Percentiles rank a stretch among this genome's conserved stretches.
These are phyloP conservation scores for Xerocomus brunneocitrinus DNA, from an alignment of 768 basidiomycete species.

Conservation along the genomic window DNA sequence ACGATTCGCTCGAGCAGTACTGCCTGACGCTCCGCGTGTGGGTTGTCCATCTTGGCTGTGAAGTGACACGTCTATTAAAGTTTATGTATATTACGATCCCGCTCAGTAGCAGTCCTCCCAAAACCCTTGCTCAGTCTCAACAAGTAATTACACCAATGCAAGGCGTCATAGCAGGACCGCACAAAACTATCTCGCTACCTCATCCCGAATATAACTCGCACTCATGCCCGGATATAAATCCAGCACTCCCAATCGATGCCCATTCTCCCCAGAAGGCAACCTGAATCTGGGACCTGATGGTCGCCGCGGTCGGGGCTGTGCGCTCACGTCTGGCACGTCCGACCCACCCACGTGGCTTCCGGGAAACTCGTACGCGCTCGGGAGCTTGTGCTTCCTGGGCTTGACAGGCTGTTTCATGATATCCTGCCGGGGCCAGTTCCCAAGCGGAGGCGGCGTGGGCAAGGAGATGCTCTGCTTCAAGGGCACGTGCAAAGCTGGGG, in stretches of 20 bases:
- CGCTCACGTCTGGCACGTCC: slow-evolving; percentile 1
- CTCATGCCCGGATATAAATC: slow-evolving; percentile 14
- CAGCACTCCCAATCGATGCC: slow-evolving; percentile 15
- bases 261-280: slow-evolving; percentile 18
- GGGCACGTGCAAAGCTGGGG: slow-evolving; percentile 15
- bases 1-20: slow-evolving; percentile 86
- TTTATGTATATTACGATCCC: not conserved
- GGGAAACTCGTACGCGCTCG: slow-evolving; percentile 25
- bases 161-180: slow-evolving; percentile 16
- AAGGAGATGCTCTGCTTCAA: slow-evolving; percentile 7
- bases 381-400: slow-evolving; percentile 6
- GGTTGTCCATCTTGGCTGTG: slow-evolving; percentile 73
- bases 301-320: slow-evolving; percentile 25
- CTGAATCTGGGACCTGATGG: slow-evolving; percentile 31
- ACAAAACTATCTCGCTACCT: not conserved
- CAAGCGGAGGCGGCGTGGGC: slow-evolving; percentile 43
- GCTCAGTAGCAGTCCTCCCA: slow-evolving; percentile 13
- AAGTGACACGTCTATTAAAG: slow-evolving; percentile 1
- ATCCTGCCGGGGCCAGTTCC: slow-evolving; percentile 52
- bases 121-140: slow-evolving; percentile 8
- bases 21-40: slow-evolving; percentile 89
- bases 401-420: slow-evolving; percentile 25
- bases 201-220: slow-evolving; percentile 1
- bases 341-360: not conserved
- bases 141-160: not conserved